These are phyloP conservation scores for Ustulina deusta DNA, from an alignment of 2,329 filamentous ascomycete species.

Conservation along the genomic window DNA sequence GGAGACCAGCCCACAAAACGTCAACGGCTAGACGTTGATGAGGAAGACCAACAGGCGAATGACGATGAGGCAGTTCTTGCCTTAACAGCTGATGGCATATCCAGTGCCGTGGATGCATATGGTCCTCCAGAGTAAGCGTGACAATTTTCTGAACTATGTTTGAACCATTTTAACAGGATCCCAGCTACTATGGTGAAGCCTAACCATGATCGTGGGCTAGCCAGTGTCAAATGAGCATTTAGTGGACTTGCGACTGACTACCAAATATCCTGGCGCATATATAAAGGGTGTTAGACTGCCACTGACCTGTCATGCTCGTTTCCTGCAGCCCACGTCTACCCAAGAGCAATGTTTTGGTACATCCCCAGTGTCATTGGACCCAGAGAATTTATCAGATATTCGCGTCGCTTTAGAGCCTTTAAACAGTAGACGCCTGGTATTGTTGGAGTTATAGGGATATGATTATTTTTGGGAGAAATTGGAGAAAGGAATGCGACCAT, in stretches of 20 bases:
- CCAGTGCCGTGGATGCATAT: constrained; percentile 44
- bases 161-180: constrained; percentile 25
- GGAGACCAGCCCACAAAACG: constrained; percentile 51
- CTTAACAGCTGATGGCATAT: constrained; percentile 46
- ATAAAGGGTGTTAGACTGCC: constrained; percentile 18
- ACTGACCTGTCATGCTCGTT: constrained; percentile 19
- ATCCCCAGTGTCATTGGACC: constrained; percentile 22
- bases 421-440: constrained; percentile 29
- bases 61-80: constrained; percentile 49
- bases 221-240: constrained; percentile 11
- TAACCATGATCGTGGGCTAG: constrained; percentile 40
- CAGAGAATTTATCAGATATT: not conserved
- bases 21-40: constrained; percentile 47
- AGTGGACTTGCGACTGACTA: constrained; percentile 8
- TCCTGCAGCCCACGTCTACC: constrained; percentile 32
- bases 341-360: constrained; percentile 23
- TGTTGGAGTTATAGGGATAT: constrained; percentile 16
- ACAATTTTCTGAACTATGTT: not conserved
- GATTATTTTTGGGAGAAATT: not conserved
- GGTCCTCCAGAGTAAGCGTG: constrained; percentile 47
- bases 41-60: constrained; percentile 40
- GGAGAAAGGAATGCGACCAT: constrained; percentile 1
- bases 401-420: constrained; percentile 8
- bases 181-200: constrained; percentile 50
- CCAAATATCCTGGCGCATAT: constrained; percentile 6